These are phyloP conservation scores for Ogataea trehaloabstinens DNA, from an alignment of 805 yeast genomes.

Conservation along the genomic window DNA sequence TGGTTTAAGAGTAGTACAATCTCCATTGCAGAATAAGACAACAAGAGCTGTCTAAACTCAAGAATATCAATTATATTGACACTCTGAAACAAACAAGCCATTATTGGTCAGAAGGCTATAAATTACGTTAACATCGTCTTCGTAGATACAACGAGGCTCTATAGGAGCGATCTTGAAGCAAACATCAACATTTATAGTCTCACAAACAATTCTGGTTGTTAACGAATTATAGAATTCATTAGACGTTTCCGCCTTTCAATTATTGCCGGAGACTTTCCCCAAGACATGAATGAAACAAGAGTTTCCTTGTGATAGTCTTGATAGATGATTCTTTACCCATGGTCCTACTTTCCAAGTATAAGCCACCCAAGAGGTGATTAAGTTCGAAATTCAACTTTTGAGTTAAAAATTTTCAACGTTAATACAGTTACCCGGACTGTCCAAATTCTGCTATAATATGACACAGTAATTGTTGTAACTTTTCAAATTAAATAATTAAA, in stretches of 20 bases:
- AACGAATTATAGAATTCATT: constrained; percentile 19
- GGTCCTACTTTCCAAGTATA: constrained; percentile 38
- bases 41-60: constrained; percentile 12
- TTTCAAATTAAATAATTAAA: too few species aligned
- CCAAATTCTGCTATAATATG: too few species aligned
- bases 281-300: constrained; percentile 43
- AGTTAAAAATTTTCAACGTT: too few species aligned
- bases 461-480: too few species aligned
- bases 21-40: constrained; percentile 59
- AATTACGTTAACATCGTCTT: too few species aligned
- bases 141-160: constrained; percentile 12
- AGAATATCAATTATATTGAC: constrained; percentile 8
- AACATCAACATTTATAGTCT: background rate
- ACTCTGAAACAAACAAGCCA: constrained; percentile 11
- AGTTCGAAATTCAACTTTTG: too few species aligned
- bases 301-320: constrained; percentile 64
- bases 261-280: constrained; percentile 90
- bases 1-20: constrained; percentile 50
- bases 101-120: too few species aligned
- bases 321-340: constrained; percentile 72
- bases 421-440: too few species aligned
- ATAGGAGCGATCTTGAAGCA: constrained; percentile 16
- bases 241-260: constrained; percentile 55
- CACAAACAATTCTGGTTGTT: constrained; percentile 6
- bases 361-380: too few species aligned